Evolutionary conservation across 306 rosid species (phyloP).

Genomic region (Vigna mungo): DNA sequence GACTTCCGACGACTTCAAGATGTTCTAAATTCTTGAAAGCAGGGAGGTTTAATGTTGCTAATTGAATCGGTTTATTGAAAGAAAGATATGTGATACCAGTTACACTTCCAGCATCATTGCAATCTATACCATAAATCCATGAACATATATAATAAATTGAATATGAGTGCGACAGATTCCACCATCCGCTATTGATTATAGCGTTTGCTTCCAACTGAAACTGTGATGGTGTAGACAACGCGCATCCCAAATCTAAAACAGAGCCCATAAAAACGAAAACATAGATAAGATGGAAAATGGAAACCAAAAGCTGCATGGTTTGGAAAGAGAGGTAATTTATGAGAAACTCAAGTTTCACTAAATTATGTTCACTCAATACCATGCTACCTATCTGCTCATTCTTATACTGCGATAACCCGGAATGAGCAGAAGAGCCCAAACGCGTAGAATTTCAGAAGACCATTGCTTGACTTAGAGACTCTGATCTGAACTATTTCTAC

Average conservation of each 20-base stretch:
- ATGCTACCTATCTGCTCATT: too few relatives aligned
- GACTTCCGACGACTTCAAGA: too few relatives aligned
- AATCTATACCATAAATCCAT: accelerated
- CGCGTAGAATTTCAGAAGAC: not conserved
- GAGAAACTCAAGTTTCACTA: too few relatives aligned
- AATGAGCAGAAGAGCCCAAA: not conserved
- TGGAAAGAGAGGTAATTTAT: not conserved
- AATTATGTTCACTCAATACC: too few relatives aligned
- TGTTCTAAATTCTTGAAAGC: not conserved
- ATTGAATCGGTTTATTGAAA: not conserved
- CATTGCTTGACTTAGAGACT: not conserved
- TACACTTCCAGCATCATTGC: not conserved
- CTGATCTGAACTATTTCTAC: not conserved
- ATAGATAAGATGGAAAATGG: not conserved
- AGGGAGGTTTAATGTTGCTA: not conserved
- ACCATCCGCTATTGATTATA: not conserved
- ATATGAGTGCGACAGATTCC: not conserved
- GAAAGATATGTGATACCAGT: too few relatives aligned
- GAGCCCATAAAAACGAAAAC: not conserved
- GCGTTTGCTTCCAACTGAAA: not conserved
- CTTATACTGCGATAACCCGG: too few relatives aligned
- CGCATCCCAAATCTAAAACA: not conserved
- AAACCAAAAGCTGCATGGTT: not conserved
- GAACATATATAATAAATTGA: not conserved
- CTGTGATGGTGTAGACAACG: not conserved